phyloP scores from a whole-genome alignment of 257 asterid genomes.

The Gentiana straminea region DNA sequence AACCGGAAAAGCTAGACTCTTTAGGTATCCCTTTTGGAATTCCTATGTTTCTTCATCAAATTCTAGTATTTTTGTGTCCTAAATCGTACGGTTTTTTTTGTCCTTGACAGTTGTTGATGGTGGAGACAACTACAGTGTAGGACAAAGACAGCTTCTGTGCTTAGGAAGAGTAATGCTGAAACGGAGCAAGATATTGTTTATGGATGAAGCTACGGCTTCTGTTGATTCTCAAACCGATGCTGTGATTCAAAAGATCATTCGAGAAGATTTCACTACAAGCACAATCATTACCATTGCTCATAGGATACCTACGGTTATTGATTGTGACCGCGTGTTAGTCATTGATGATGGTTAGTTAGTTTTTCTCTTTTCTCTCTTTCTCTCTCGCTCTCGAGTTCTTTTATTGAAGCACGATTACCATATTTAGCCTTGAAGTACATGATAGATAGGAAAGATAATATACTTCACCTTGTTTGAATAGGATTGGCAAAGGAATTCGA shows the following conservation, averaged over 20 bases:
- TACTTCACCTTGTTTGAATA: slow-evolving; percentile 5
- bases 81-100: not conserved
- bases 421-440: no score
- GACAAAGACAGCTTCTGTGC: slow-evolving; percentile 72
- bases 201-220: slow-evolving; percentile 92
- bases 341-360: slow-evolving; percentile 56
- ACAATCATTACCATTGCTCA: slow-evolving; percentile 71
- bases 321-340: slow-evolving; percentile 53
- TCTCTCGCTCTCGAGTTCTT: no score
- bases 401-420: no score
- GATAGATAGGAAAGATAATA: no score
- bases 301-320: slow-evolving; percentile 73
- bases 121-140: slow-evolving; percentile 87
- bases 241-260: slow-evolving; percentile 50
- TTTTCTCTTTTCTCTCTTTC: not conserved
- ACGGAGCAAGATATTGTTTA: slow-evolving; percentile 39
- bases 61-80: not conserved
- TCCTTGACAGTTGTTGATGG: slow-evolving; percentile 31
- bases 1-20: slow-evolving; percentile 52
- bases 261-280: slow-evolving; percentile 47
- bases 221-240: slow-evolving; percentile 75
- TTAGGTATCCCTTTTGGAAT: slow-evolving; percentile 21
- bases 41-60: not conserved
- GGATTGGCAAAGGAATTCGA: slow-evolving; percentile 60
- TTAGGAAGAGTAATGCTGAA: slow-evolving; percentile 70